Conservation (phyloP, 306 rosid genomes). For the Acacia acuminata region DNA sequence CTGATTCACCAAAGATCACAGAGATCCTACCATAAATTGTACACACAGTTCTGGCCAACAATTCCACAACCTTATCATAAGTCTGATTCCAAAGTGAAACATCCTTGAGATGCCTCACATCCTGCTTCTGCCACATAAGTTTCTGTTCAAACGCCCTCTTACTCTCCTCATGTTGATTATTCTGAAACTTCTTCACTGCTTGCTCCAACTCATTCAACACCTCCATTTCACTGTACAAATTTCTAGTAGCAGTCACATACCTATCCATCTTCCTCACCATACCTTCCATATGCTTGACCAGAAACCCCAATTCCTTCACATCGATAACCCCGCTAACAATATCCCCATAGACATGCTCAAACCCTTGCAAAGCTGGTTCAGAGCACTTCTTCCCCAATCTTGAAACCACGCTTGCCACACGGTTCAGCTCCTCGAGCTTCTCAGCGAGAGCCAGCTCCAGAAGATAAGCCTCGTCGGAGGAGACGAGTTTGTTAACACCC, state of each 20-base stretch:
- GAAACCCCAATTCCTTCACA: constrained; percentile 84
- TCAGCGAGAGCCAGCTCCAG: constrained; percentile 81
- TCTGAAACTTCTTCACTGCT: constrained; percentile 76
- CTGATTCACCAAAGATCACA: constrained; percentile 60
- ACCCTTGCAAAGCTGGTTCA: constrained; percentile 85
- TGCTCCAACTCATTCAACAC: constrained; percentile 88
- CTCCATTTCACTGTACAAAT: constrained; percentile 81
- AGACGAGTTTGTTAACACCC: constrained; percentile 71
- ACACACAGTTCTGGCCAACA: constrained; percentile 91
- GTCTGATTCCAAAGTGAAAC: constrained; percentile 89
- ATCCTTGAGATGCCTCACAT: constrained; percentile 82
- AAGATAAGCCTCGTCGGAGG: constrained; percentile 71
- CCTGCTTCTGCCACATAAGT: constrained; percentile 83
- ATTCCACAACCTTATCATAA: constrained; percentile 87
- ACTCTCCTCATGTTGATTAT: constrained; percentile 82
- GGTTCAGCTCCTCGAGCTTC: constrained; percentile 87
- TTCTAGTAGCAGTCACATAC: constrained; percentile 77
- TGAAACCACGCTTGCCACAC: constrained; percentile 78
- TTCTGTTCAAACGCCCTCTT: constrained; percentile 79
- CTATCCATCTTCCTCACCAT: constrained; percentile 95
- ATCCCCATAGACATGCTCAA: constrained; percentile 89
- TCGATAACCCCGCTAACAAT: constrained; percentile 72
- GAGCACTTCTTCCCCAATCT: constrained; percentile 88
- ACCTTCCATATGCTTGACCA: constrained; percentile 95
- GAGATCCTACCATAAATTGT: constrained; percentile 77